Base-by-base conservation (phyloP, 2,329 filamentous ascomycete genomes). In the Talaromyces albobiverticillius region DNA sequence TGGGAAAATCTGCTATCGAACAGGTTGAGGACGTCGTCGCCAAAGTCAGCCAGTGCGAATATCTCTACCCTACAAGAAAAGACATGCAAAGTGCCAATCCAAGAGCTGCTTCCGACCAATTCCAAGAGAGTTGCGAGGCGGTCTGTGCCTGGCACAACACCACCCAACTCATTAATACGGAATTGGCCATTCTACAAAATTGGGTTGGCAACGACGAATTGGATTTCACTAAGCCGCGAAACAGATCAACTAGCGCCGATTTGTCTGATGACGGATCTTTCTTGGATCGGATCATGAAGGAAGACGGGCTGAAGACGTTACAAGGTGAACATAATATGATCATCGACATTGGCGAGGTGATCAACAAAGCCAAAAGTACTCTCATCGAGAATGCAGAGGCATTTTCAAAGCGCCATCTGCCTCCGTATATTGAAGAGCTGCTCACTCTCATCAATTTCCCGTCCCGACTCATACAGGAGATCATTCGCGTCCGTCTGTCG, bases 161-260 rank as follows among this genome's bases (percentile, higher is more conserved):
- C 49, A 96, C 92, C 29, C 86, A 93, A 67, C 85, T 96, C 67
- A 97, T 99, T 79, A 96, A 95, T 70, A 96, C 90, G 2, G 90
- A 99, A 70, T 82, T 99, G 56, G 85, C 86, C 13, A 92, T 97
- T 59, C 73, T 99, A 59, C 92, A 94, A 71, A 91, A 88, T 59
- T 99, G 94, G 94, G 94, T 99, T 23, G 94, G 94, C 52, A 99
- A 99, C 66, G 86, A 92, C 34, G 92, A 96, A 66, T 82, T 99
- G 36, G 91, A 97, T 71, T 99, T 97, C 67, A 85, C 85, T 48
- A 88, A 88, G 66, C 82, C 86, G 20, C 87, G 88, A 60, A 80
- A 84, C 51, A 82, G 83, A 56, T 82, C 83, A 54, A 87, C 89
- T 1, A 83, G 83, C 57, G 84, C 87, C 61, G 88, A 90, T 55